Evolutionary conservation across 78 protist species (phyloP), one percentile per base, ranked within the genome.

Genomic region (Salpingoeca rosetta): DNA sequence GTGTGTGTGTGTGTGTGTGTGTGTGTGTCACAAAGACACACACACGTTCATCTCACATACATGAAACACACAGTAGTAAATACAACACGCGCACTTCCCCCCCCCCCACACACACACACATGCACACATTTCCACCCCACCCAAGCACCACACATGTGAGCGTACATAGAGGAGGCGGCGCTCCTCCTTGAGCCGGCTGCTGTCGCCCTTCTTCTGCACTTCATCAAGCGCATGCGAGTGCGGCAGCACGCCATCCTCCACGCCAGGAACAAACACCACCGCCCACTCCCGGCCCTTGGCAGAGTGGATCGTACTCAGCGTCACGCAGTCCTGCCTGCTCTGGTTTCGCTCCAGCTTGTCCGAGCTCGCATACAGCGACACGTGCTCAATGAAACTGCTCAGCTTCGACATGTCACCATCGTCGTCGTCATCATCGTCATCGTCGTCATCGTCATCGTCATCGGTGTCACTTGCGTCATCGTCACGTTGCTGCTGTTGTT

Each of bases 231-330:
- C 65, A 22, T 51, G 65, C 31, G 65, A 7, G 17, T 51, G 65
- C 11, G 87, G 87, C 1, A 74, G 42, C 35, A 73, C 3, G 43
- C 87, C 87, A 12, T 37, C 75, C n/a, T 37, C 87, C 17, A 73
- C 76, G 45, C 87, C 81, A 1, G 43, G 56, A 2, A 84, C 24
- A 42, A 75, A 72, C 38, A 84, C 87, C 25, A 79, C 75, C n/a
- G 79, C 41, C 81, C 81, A 84, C 44, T 79, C 87, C 10, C 72
- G 87, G 28, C 87, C 87, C 82, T 84, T 84, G 76, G 81, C 37
- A 7, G 81, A 74, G 78, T 84, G 87, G 28, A 84, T 41, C 28
- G 87, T 37, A 1, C 57, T 22, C 43, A 84, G 44, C 28, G 42
- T 38, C 3, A 84, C 37, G 39, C 42, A 37, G 25, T 76, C 38